These are phyloP conservation scores for Oryza australiensis DNA, from an alignment of 176 grass and related monocot genomes.

Conservation along the genomic window DNA sequence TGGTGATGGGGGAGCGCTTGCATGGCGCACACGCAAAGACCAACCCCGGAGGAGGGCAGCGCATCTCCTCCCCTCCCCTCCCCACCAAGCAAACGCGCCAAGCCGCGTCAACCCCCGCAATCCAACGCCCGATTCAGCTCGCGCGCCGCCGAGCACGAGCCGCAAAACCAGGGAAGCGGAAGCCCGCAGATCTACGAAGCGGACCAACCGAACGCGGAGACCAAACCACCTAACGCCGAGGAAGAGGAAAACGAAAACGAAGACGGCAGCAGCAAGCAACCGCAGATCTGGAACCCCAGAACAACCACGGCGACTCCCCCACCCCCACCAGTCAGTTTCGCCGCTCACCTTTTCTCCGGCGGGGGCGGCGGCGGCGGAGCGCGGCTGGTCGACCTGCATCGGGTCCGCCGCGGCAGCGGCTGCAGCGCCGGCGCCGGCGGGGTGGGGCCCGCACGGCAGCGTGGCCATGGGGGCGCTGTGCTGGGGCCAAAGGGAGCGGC, in stretches of 20 bases:
- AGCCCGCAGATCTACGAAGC: not conserved
- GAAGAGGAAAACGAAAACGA: not conserved
- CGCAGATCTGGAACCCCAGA: slow-evolving; percentile 7
- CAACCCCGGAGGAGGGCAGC: not conserved
- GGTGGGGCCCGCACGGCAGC: slow-evolving; percentile 42
- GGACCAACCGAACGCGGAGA: not conserved
- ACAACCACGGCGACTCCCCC: not conserved
- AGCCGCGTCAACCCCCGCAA: not conserved
- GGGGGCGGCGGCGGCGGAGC: slow-evolving; percentile 4
- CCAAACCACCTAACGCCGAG: not conserved
- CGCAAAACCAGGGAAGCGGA: not conserved
- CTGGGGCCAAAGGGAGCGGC: slow-evolving; percentile 12
- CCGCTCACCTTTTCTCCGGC: slow-evolving; percentile 53
- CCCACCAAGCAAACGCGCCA: not conserved
- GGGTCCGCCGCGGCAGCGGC: slow-evolving; percentile 10
- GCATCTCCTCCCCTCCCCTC: not conserved
- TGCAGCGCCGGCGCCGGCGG: not conserved
- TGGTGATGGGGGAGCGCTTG: not conserved
- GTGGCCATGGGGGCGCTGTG: slow-evolving; percentile 40
- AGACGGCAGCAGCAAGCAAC: not conserved
- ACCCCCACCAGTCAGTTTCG: too few species aligned
- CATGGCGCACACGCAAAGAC: slow-evolving; percentile 40
- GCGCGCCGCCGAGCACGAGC: not conserved
- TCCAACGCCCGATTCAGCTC: not conserved
- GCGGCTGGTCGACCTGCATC: slow-evolving; percentile 60